phyloP scores from a whole-genome alignment of 2,329 filamentous ascomycete species.

The Penicillium digitatum region DNA sequence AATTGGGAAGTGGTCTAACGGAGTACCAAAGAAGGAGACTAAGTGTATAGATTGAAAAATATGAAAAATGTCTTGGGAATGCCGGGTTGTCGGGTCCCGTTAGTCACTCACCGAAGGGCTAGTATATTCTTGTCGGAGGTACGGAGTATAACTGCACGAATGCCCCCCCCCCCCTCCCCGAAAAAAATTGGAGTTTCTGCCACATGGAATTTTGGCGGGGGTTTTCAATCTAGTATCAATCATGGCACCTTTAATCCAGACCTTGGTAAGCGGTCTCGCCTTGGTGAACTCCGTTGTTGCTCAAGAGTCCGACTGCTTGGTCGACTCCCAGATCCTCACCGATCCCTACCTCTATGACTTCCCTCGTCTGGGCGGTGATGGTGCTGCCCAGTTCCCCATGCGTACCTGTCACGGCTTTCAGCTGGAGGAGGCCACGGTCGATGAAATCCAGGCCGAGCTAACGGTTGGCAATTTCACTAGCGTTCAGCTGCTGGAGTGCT shows the following conservation, averaged over 20 bases:
- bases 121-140: not conserved
- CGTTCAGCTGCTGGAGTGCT: slow-evolving; percentile 59
- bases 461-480: slow-evolving; percentile 53
- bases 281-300: slow-evolving; percentile 21
- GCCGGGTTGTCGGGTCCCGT: not conserved
- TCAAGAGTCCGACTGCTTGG: slow-evolving; percentile 21
- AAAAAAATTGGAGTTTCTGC: slow-evolving; percentile 9
- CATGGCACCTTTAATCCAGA: slow-evolving; percentile 20
- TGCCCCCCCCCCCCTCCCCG: too few relatives aligned
- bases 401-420: slow-evolving; percentile 55
- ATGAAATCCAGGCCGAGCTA: slow-evolving; percentile 61
- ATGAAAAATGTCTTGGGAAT: not conserved
- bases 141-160: slow-evolving; percentile 4
- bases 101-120: not conserved
- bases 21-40: too few relatives aligned
- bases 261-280: slow-evolving; percentile 21
- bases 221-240: not conserved
- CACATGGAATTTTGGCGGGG: slow-evolving; percentile 20
- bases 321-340: slow-evolving; percentile 34
- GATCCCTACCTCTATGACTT: slow-evolving; percentile 37
- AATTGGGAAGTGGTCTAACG: too few relatives aligned
- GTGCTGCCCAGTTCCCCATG: slow-evolving; percentile 57
- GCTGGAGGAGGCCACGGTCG: slow-evolving; percentile 67
- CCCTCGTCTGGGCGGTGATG: slow-evolving; percentile 34
- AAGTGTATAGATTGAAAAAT: not conserved